Evolutionary conservation across 768 basidiomycete species (phyloP).

Genomic region (Agrocybe pediades): DNA sequence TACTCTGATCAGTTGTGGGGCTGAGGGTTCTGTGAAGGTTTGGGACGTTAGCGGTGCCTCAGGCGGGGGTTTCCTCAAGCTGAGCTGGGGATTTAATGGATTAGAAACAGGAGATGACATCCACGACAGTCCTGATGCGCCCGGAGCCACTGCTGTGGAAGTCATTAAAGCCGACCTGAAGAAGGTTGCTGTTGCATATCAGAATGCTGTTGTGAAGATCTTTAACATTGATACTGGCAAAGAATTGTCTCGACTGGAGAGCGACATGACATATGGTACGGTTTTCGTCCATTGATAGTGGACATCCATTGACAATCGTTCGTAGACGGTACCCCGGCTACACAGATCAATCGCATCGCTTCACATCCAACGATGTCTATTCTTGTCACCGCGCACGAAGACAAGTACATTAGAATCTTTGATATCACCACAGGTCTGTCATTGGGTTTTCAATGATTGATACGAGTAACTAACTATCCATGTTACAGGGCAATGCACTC

Average conservation of each 20-base stretch:
- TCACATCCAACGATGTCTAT: constrained; percentile 91
- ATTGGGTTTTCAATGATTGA: neutral
- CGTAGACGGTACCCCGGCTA: constrained; percentile 70
- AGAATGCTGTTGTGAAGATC: constrained; percentile 86
- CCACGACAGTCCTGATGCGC: constrained; percentile 52
- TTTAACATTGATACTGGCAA: constrained; percentile 91
- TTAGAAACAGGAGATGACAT: constrained; percentile 51
- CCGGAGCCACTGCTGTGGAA: constrained; percentile 83
- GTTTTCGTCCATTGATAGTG: neutral
- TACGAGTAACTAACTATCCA: constrained; percentile 7
- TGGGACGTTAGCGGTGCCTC: constrained; percentile 84
- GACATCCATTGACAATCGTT: constrained; percentile 4
- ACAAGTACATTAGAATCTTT: constrained; percentile 90
- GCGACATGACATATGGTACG: constrained; percentile 61
- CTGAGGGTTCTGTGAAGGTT: constrained; percentile 90
- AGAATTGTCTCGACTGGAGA: constrained; percentile 64
- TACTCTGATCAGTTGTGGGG: constrained; percentile 85
- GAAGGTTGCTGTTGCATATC: constrained; percentile 89
- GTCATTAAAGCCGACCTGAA: constrained; percentile 81
- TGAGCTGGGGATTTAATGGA: constrained; percentile 83
- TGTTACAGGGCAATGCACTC: constrained; percentile 74
- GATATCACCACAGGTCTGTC: constrained; percentile 77
- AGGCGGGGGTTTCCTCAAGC: constrained; percentile 62
- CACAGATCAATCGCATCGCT: constrained; percentile 83
- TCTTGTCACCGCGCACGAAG: constrained; percentile 90